Evolutionary conservation across 2,329 filamentous ascomycete genomes (phyloP).

Genomic region (Colletotrichum sidae): DNA sequence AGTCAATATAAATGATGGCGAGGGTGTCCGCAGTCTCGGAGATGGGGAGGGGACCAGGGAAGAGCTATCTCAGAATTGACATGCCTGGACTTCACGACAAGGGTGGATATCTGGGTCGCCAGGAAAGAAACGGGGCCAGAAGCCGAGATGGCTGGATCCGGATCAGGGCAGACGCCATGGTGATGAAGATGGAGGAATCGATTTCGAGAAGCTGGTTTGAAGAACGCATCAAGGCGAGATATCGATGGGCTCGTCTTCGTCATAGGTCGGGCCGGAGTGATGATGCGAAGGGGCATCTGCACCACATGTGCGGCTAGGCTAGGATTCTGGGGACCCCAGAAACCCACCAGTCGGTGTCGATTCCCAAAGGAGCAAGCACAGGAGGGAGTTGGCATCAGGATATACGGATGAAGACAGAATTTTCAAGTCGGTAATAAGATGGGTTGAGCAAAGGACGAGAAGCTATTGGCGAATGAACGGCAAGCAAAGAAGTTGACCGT

Average conservation of each 20-base stretch:
- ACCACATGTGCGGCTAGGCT: slow-evolving; percentile 24
- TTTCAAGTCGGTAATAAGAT: slow-evolving; percentile 3
- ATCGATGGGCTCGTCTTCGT: slow-evolving; percentile 1
- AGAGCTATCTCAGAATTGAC: slow-evolving; percentile 8
- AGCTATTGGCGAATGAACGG: slow-evolving; percentile 14
- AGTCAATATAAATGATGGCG: slow-evolving; percentile 1
- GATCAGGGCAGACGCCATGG: slow-evolving; percentile 5
- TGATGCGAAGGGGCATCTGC: slow-evolving; percentile 15
- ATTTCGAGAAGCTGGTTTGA: slow-evolving; percentile 1
- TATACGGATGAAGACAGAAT: slow-evolving; percentile 19
- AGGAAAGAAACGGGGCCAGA: slow-evolving; percentile 6
- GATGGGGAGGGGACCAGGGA: slow-evolving; percentile 13
- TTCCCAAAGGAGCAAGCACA: slow-evolving; percentile 10
- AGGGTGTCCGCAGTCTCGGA: slow-evolving; percentile 3
- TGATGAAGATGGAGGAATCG: neutral
- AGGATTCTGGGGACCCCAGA: slow-evolving; percentile 29
- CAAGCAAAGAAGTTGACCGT: neutral
- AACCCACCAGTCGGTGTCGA: slow-evolving; percentile 33
- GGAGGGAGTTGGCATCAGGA: slow-evolving; percentile 26
- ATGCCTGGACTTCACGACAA: slow-evolving; percentile 1
- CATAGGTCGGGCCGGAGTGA: slow-evolving; percentile 2
- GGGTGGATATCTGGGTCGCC: slow-evolving; percentile 7
- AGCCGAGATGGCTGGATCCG: neutral
- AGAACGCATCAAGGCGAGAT: slow-evolving; percentile 7
- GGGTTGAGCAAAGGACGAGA: neutral